These are phyloP conservation scores for Linum usitatissimum DNA, from an alignment of 345 rosid species.

Conservation along the genomic window DNA sequence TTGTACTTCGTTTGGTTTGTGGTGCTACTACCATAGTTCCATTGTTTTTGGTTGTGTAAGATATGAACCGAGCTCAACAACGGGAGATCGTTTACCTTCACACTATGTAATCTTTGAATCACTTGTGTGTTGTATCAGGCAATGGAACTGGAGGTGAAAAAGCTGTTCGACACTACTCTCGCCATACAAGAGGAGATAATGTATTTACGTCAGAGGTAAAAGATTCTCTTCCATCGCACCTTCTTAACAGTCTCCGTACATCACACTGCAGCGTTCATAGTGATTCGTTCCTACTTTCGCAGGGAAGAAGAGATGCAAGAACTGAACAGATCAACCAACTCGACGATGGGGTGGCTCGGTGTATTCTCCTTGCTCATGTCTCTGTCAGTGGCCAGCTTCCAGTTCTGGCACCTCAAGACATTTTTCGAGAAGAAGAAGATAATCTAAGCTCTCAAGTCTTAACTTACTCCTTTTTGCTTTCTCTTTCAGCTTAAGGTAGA, in stretches of 20 bases:
- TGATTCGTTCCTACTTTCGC: constrained; percentile 2
- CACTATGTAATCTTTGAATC: too few relatives aligned
- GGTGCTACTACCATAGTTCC: not conserved
- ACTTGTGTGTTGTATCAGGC: constrained; percentile 24
- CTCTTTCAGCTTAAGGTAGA: not conserved
- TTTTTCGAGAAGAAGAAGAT: constrained; percentile 88
- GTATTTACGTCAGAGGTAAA: constrained; percentile 69
- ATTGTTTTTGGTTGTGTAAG: not conserved
- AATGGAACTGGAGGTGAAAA: constrained; percentile 62
- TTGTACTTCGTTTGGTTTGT: not conserved
- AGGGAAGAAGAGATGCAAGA: constrained; percentile 88
- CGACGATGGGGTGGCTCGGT: constrained; percentile 52
- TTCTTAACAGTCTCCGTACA: not conserved
- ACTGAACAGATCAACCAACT: constrained; percentile 53
- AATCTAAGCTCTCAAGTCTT: constrained; percentile 23
- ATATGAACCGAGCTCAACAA: not conserved
- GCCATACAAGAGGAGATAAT: constrained; percentile 77
- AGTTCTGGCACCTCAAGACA: constrained; percentile 75
- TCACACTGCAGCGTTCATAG: not conserved
- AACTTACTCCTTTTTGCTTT: not conserved
- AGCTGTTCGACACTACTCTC: constrained; percentile 40
- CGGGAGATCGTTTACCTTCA: not conserved
- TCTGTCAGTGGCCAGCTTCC: constrained; percentile 62
- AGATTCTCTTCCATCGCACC: not conserved
- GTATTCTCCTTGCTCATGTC: constrained; percentile 53